Evolutionary conservation across 257 asterid species (phyloP).

Genomic region (Ophiorrhiza pumila): DNA sequence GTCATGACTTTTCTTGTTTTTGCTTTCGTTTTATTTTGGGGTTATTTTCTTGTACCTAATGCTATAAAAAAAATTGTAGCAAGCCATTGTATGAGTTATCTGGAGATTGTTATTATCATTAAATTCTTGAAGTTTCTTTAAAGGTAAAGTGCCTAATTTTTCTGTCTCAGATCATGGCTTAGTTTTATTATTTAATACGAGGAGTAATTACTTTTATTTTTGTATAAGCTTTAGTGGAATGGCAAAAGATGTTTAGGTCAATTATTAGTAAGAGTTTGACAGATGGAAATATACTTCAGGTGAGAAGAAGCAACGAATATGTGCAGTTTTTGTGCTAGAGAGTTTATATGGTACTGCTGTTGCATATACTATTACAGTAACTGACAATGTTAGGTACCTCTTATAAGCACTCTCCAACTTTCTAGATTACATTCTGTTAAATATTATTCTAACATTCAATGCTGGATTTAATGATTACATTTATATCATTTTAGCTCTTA

Average conservation of each 20-base stretch:
- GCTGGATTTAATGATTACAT: no score
- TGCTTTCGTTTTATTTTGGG: no score
- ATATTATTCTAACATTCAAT: no score
- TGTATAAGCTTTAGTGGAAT: background rate
- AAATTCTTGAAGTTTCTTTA: no score
- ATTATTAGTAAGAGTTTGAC: background rate
- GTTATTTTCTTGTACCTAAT: no score
- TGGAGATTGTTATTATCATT: no score
- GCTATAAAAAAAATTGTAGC: no score
- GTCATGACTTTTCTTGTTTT: no score
- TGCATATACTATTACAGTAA: constrained; percentile 39
- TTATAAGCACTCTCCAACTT: constrained; percentile 21
- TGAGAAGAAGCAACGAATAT: constrained; percentile 25
- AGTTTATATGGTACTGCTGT: constrained; percentile 35
- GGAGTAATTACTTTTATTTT: background rate
- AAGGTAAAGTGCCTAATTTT: no score
- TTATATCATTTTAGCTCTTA: no score
- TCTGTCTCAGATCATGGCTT: no score
- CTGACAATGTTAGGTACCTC: constrained; percentile 18
- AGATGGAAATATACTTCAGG: constrained; percentile 22
- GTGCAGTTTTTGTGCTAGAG: constrained; percentile 34
- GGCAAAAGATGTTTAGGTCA: background rate
- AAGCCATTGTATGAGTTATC: no score
- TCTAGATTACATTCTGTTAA: constrained; percentile 3
- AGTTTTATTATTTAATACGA: background rate